Conservation (phyloP, 2,329 filamentous ascomycete genomes). For the Aureobasidium vineae region DNA sequence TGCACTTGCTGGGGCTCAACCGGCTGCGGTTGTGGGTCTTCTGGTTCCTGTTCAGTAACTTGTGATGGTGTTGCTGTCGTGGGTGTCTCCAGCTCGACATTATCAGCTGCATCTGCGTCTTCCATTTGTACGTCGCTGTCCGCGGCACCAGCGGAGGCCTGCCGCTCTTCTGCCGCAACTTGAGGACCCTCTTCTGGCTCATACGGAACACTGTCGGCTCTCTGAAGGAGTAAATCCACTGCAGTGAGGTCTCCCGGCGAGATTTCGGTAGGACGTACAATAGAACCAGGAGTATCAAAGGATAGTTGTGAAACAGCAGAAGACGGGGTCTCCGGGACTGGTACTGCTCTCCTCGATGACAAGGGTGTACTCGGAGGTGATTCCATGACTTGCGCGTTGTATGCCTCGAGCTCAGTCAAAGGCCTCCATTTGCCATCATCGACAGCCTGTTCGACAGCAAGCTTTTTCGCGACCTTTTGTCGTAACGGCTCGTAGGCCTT, state of each 20-base stretch:
- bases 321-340: background rate
- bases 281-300: background rate
- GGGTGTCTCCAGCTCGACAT: background rate
- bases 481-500: conserved; percentile 20
- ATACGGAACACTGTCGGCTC: background rate
- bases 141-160: background rate
- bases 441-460: background rate
- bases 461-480: conserved; percentile 17
- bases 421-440: conserved; percentile 21
- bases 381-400: background rate
- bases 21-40: background rate
- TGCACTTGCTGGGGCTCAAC: background rate
- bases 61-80: background rate
- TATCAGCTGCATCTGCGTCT: background rate
- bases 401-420: conserved; percentile 12
- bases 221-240: conserved; percentile 4
- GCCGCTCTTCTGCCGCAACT: background rate
- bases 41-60: background rate
- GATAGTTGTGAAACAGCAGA: background rate
- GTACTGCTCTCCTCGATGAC: background rate
- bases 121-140: conserved; percentile 4
- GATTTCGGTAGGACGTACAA: background rate
- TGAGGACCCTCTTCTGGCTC: background rate
- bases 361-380: conserved; percentile 6
- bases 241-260: background rate